Percentiles rank a stretch among this genome's conserved stretches.
These are phyloP conservation scores for Debaryomyces robertsiae DNA, from an alignment of 1,139 yeast genomes.

Conservation along the genomic window DNA sequence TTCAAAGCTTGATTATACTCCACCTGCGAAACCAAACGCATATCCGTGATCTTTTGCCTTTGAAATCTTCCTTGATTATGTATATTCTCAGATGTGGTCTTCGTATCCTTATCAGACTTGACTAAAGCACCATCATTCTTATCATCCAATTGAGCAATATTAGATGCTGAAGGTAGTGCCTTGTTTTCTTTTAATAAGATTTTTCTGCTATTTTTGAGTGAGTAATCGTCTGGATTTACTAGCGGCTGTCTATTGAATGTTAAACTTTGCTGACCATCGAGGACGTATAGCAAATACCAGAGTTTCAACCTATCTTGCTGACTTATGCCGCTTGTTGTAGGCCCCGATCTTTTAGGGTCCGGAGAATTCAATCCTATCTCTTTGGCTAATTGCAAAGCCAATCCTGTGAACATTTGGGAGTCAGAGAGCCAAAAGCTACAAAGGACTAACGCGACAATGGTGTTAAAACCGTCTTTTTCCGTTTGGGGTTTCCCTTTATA, in stretches of 20 bases:
- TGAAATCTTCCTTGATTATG: slow-evolving; percentile 8
- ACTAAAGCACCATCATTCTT: slow-evolving; percentile 1
- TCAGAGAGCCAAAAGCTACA: slow-evolving; percentile 73
- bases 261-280: slow-evolving; percentile 72
- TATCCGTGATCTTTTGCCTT: slow-evolving; percentile 43
- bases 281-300: slow-evolving; percentile 68
- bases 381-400: slow-evolving; percentile 66
- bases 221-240: slow-evolving; percentile 48
- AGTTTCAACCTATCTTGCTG: slow-evolving; percentile 54
- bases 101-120: not conserved
- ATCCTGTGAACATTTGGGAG: slow-evolving; percentile 65
- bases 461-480: slow-evolving; percentile 58
- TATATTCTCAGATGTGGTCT: slow-evolving; percentile 12
- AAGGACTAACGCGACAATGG: slow-evolving; percentile 62
- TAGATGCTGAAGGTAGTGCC: not conserved
- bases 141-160: slow-evolving; percentile 3
- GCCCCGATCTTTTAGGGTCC: slow-evolving; percentile 16
- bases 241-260: slow-evolving; percentile 61
- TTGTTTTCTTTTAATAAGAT: slow-evolving; percentile 24
- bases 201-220: slow-evolving; percentile 43
- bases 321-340: slow-evolving; percentile 20
- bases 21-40: slow-evolving; percentile 69
- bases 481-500: slow-evolving; percentile 42
- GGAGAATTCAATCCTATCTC: slow-evolving; percentile 54
- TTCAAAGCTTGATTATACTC: slow-evolving; percentile 70